Evolutionary conservation across 805 yeast genomes (phyloP).

Genomic region (Pichia scutulata): DNA sequence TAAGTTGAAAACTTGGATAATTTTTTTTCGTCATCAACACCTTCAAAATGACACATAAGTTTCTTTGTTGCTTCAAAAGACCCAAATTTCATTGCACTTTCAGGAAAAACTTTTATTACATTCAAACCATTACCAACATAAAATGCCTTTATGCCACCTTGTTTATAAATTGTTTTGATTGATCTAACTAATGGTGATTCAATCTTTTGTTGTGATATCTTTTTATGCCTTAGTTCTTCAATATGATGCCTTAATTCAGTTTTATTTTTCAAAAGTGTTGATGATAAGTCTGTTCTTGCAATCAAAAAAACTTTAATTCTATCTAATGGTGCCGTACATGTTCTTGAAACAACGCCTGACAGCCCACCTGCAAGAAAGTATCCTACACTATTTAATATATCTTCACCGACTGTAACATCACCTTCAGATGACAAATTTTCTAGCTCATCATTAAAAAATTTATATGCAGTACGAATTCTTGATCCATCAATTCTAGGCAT

Average conservation of each 20-base stretch:
- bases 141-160: conserved; percentile 82
- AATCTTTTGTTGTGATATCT: conserved; percentile 37
- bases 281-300: conserved; percentile 77
- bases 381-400: conserved; percentile 76
- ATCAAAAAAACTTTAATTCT: conserved; percentile 88
- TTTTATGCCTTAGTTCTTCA: conserved; percentile 35
- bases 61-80: conserved; percentile 85
- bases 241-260: conserved; percentile 28
- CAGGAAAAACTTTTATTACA: conserved; percentile 91
- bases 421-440: conserved; percentile 84
- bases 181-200: conserved; percentile 77
- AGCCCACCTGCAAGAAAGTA: conserved; percentile 92
- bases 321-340: conserved; percentile 96
- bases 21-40: conserved; percentile 59
- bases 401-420: conserved; percentile 78
- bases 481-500: conserved; percentile 79
- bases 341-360: conserved; percentile 92
- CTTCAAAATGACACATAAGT: conserved; percentile 65
- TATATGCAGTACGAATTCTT: conserved; percentile 71
- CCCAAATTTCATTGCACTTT: conserved; percentile 95
- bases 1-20: conserved; percentile 75
- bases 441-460: conserved; percentile 67
- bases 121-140: conserved; percentile 95
- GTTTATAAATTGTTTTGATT: conserved; percentile 68
- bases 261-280: conserved; percentile 57